These are phyloP conservation scores for Erodium maritimum DNA, from an alignment of 345 rosid species.

Conservation along the genomic window DNA sequence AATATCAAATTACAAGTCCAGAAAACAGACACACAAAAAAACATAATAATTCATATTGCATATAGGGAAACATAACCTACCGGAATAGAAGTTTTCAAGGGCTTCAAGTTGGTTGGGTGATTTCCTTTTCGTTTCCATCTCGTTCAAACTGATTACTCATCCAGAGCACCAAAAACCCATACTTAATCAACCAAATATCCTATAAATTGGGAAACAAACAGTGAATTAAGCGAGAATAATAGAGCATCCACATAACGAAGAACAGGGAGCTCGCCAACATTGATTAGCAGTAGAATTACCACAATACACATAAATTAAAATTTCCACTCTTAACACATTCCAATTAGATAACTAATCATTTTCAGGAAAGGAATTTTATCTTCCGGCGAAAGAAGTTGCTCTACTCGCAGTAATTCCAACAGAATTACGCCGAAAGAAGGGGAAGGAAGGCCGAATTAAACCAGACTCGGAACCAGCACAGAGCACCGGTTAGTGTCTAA, in stretches of 20 bases:
- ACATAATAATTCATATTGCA: not conserved
- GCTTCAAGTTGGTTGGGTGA: conserved; percentile 56
- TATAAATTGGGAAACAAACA: conserved; percentile 3
- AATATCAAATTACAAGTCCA: too few relatives aligned
- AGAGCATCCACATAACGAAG: not conserved
- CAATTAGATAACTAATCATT: not conserved
- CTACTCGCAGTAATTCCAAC: not conserved
- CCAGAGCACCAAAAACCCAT: not conserved
- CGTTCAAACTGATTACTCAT: conserved; percentile 2
- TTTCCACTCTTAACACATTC: not conserved
- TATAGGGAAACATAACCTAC: conserved; percentile 14
- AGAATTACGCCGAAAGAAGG: not conserved
- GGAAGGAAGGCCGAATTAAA: not conserved
- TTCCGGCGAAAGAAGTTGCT: not conserved
- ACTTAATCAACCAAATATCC: conserved; percentile 5
- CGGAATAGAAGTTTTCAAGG: conserved; percentile 53
- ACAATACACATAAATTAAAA: not conserved
- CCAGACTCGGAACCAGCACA: not conserved
- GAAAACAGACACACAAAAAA: not conserved
- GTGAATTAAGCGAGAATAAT: not conserved
- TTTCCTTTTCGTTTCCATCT: conserved; percentile 51
- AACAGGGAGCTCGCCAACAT: not conserved
- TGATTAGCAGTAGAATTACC: not conserved
- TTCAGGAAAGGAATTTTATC: not conserved
- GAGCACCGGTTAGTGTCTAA: not conserved